Evolutionary conservation across 2,329 filamentous ascomycete species (phyloP), one percentile per base, ranked within the genome.

Genomic region (Fusarium staphyleae): DNA sequence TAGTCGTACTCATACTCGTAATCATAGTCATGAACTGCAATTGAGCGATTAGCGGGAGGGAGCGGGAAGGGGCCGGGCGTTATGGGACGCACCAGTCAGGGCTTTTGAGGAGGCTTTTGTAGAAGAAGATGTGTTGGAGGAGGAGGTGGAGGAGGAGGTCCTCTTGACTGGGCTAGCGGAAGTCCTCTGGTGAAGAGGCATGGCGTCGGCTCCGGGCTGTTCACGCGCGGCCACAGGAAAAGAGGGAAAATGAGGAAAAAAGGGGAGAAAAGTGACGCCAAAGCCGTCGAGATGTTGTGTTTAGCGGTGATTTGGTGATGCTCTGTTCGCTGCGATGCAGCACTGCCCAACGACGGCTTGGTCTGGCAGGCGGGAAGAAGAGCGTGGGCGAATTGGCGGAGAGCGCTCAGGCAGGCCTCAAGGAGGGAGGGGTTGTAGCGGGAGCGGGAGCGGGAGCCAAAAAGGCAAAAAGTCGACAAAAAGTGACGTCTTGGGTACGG

Each of bases 311-410:
- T 67, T 65, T 56, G 53, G 40, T 46, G 51, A 56, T 42, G 39
- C 54, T 50, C 55, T 55, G 50, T 59, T 51, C 37, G 61, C 65
- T 67, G 65, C 62, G 63, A 57, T 66, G 63, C 65, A 68, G 65
- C 62, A 55, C 65, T 68, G 65, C 65, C 65, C 65, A 68, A 67
- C 65, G 65, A 68, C 62, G 57, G 33, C 40, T 55, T 51, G 60
- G 63, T 67, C 65, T 67, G 65, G 65, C 65, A 67, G 65, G 47
- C 54, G 52, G 52, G 37, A 60, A 57, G 47, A 56, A 57, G 51
- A 60, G 54, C 57, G 60, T 58, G 49, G 55, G 49, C 55, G 63
- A 52, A 58, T 64, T 64, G 59, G 45, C 57, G 52, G 54, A 46
- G 50, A 51, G 61, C 50, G 42, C 52, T 67, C 52, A 36, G 41